Evolutionary conservation across 495 filamentous ascomycete species (phyloP).

Genomic region (Annulohypoxylon maeteangense): DNA sequence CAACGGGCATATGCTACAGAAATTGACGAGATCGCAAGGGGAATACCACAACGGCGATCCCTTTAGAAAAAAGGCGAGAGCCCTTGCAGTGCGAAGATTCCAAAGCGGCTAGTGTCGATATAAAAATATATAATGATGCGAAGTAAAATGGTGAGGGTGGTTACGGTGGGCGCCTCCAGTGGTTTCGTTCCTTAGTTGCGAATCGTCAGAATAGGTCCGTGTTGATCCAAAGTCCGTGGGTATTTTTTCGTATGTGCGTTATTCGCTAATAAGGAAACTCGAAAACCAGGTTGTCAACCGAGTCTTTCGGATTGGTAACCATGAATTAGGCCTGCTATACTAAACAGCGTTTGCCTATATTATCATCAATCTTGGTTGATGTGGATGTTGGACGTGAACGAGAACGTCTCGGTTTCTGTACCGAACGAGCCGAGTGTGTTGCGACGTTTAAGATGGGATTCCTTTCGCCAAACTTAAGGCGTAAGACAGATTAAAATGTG

Average conservation of each 20-base stretch:
- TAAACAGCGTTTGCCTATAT: slow-evolving; percentile 9
- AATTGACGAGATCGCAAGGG: slow-evolving; percentile 42
- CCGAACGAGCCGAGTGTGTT: slow-evolving; percentile 35
- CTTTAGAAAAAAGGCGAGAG: slow-evolving; percentile 14
- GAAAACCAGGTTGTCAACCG: slow-evolving; percentile 5
- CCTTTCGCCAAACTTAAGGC: slow-evolving; percentile 1
- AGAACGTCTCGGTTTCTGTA: slow-evolving; percentile 21
- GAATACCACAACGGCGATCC: slow-evolving; percentile 33
- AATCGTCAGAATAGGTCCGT: slow-evolving; percentile 35
- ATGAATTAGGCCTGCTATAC: slow-evolving; percentile 26
- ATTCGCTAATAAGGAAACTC: slow-evolving; percentile 21
- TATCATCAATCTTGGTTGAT: slow-evolving; percentile 5
- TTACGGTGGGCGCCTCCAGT: slow-evolving; percentile 30
- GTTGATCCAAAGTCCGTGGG: slow-evolving; percentile 43
- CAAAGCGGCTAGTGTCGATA: slow-evolving; percentile 38
- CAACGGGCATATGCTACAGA: slow-evolving; percentile 26
- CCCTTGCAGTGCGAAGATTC: neutral
- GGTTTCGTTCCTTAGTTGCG: slow-evolving; percentile 38
- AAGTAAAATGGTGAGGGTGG: slow-evolving; percentile 42
- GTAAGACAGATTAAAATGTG: slow-evolving; percentile 21
- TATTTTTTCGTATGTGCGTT: slow-evolving; percentile 22
- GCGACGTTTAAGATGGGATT: slow-evolving; percentile 15
- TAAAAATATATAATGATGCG: slow-evolving; percentile 32
- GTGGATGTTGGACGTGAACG: neutral
- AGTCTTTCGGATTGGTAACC: slow-evolving; percentile 15